Evolutionary conservation across 1,139 yeast species (phyloP), one percentile per base, ranked within the genome.

Genomic region (Kurtzmaniella quercitrusa): DNA sequence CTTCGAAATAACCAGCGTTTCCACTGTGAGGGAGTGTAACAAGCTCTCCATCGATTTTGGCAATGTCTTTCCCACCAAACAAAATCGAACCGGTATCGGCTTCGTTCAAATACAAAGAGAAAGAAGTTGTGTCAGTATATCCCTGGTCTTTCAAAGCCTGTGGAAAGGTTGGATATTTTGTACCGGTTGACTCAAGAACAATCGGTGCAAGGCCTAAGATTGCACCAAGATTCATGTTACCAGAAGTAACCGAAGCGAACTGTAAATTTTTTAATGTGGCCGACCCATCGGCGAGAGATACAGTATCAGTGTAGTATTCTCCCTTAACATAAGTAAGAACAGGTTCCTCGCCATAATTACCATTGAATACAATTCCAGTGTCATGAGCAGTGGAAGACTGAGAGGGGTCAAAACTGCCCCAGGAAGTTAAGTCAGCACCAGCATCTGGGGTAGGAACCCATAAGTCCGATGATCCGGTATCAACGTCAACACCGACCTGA

Each of bases 61-160:
- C 65, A 40, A 66, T 63, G 58, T 81, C 86, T 11, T 79, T 64
- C 4, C 81, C 86, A 8, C 86, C 86, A 57, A 81, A 78, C 41
- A 81, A 59, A 21, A 81, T 52, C 15, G 66, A 55, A 2, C 86
- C 86, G 2, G 63, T 49, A 41, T 23, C 34, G 31, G 59, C 52
- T 16, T 60, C 60, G 47, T 71, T 70, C 45, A 80, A 66, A 62
- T 75, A 81, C 36, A 79, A 58, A 4, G 82, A 74, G 54, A 70
- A 78, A 9, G 71, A 63, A 27, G 59, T 60, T 36, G 66, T 60
- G 40, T 59, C 50, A 46, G 76, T 78, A 25, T 61, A 44, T 1
- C 81, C 81, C 16, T 66, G 60, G 29, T 56, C 50, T 46, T 57
- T 60, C 57, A 83, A 59, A 45, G 73, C 72, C 38, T 65, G 41